phyloP scores from a whole-genome alignment of 2,329 filamentous ascomycete genomes.

The Aspergillus thermomutatus region DNA sequence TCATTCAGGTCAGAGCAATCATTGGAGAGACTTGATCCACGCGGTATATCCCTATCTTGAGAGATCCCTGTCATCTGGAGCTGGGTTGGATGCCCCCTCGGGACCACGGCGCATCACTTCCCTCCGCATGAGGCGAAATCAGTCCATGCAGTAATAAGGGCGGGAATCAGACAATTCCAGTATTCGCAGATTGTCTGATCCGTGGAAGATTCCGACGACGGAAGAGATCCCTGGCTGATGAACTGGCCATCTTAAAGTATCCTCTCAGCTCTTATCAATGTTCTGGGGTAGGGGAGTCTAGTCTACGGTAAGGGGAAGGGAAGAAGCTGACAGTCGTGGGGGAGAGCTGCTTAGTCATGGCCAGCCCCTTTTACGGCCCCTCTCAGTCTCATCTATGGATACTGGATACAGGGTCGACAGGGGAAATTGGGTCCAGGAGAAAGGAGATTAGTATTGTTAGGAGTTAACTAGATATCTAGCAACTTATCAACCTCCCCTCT shows the following conservation, averaged over 20 bases:
- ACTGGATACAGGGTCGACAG: neutral
- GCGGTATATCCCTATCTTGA: neutral
- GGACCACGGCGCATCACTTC: neutral
- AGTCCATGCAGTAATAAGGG: neutral
- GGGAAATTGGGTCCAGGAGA: neutral
- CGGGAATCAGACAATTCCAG: neutral
- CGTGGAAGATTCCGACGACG: neutral
- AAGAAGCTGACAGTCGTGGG: constrained; percentile 10
- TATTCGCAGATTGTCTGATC: neutral
- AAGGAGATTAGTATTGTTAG: neutral
- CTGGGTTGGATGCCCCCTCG: neutral
- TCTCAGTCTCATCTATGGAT: neutral
- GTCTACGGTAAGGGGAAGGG: too few relatives aligned
- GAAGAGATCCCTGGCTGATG: neutral
- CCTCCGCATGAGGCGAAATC: neutral
- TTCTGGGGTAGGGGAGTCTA: too few relatives aligned
- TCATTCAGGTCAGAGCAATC: neutral
- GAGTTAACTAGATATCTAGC: neutral
- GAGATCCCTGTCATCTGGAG: neutral
- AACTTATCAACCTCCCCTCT: neutral
- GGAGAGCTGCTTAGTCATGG: constrained; percentile 29
- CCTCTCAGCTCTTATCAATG: too few relatives aligned
- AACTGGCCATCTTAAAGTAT: neutral
- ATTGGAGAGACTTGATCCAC: neutral
- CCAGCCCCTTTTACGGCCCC: constrained; percentile 36